A percentile compares a stretch with the other conserved stretches of the same genome.
Evolutionary conservation across 2,329 filamentous ascomycete species (phyloP).

Genomic region (Pleoardoris graminearum): DNA sequence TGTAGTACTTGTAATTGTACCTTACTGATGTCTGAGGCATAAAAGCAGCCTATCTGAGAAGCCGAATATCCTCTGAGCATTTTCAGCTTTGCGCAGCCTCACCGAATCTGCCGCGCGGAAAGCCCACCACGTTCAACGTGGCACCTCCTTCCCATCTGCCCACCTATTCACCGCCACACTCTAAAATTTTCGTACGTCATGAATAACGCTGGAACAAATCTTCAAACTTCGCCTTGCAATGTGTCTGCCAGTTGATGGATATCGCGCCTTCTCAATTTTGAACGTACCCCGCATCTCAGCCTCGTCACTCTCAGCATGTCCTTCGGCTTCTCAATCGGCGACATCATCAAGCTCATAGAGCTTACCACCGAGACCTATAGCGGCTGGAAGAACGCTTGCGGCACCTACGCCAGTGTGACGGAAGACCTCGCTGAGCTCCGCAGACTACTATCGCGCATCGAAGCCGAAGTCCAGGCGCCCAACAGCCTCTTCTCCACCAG

Average conservation of each 20-base stretch:
- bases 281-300: no score
- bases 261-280: no score
- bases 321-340: neutral
- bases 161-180: no score
- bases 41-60: no score
- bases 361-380: neutral
- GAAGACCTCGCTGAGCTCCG: neutral
- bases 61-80: neutral
- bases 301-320: neutral
- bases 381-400: slow-evolving; percentile 8
- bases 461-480: neutral
- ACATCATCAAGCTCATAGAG: neutral
- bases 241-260: no score
- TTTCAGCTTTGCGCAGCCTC: neutral
- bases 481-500: neutral
- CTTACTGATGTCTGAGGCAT: no score
- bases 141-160: no score
- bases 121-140: no score
- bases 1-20: no score
- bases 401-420: slow-evolving; percentile 3
- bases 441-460: slow-evolving; percentile 2
- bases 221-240: no score
- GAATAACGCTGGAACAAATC: no score
- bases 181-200: no score
- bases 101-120: neutral